phyloP scores from a whole-genome alignment of 1,284 basidiomycete genomes.

The Puccinia coronata region DNA sequence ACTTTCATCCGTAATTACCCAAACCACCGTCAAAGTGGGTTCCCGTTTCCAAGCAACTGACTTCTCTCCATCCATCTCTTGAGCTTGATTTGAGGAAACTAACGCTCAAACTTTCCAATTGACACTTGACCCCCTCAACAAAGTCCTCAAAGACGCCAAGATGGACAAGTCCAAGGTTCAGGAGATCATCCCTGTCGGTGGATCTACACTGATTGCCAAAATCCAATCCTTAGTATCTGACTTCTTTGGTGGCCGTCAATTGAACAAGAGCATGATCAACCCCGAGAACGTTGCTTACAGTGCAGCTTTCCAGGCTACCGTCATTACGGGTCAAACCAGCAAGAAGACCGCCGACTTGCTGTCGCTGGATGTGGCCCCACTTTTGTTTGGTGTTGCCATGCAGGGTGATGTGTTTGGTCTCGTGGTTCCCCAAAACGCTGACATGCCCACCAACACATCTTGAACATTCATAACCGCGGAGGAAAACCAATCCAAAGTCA shows the following conservation, averaged over 20 bases:
- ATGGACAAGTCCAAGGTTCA: constrained; percentile 94
- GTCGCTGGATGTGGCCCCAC: constrained; percentile 90
- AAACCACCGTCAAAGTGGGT: constrained; percentile 96
- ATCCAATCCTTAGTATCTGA: constrained; percentile 97
- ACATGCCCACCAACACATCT: constrained; percentile 95
- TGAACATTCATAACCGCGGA: constrained; percentile 94
- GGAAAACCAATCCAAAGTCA: constrained; percentile 86
- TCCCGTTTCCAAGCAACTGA: constrained; percentile 78
- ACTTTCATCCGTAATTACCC: constrained; percentile 81
- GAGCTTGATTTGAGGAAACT: constrained; percentile 99
- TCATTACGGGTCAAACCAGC: constrained; percentile 92
- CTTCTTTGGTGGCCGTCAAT: constrained; percentile 92
- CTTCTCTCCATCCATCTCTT: constrained; percentile 93
- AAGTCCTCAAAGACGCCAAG: constrained; percentile 98
- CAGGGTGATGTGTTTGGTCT: constrained; percentile 96
- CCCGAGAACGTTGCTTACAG: constrained; percentile 66
- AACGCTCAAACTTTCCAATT: constrained; percentile 92
- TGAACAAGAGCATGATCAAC: constrained; percentile 83
- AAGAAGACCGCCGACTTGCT: constrained; percentile 94
- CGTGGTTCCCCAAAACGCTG: constrained; percentile 93
- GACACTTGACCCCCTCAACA: constrained; percentile 96
- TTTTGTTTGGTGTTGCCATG: constrained; percentile 97
- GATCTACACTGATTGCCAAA: constrained; percentile 99
- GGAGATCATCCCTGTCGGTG: constrained; percentile 98
- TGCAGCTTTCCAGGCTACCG: constrained; percentile 93